Evolutionary conservation across 345 rosid genomes (phyloP), one percentile per base, ranked within the genome.

Genomic region (Fremontodendron californicum): DNA sequence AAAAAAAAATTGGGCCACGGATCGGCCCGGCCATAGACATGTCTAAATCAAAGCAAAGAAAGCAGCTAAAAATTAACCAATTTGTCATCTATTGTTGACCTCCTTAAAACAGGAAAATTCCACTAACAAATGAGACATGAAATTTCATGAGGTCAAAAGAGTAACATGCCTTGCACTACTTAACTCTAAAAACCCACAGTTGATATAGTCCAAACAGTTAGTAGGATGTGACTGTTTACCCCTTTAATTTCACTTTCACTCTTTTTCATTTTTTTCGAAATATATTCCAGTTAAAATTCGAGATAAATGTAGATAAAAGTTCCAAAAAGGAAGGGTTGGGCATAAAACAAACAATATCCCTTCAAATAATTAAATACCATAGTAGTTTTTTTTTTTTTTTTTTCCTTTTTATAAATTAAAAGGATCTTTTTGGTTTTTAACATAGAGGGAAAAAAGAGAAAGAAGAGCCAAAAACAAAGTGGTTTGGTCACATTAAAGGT

Each of bases 81-180:
- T 52, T 80, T 81, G 87, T 82, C 84, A 74, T 78, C 68, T 78
- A 73, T 58, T 71, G 83, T 78, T 78, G 89, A 82, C 84, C 81
- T 71, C 75, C 31, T 25, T 7, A 37, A 21, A 62, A 72, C 71
- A 78, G 82, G 65, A 75, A 75, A 81, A 69, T 76, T 70, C 78
- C 82, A 75, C 82, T 73, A 61, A 11, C 61, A 52, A 49, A 2
- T 9, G 33, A 78, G 75, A 62, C 42, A 60, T 66, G 82, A 73
- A 54, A 49, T 54, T 49, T 77, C 55, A 62, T 77, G 37, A 79
- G 76, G 83, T 76, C 51, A 75, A 83, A 73, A 40, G 18, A 55
- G 82, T 74, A 77, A 69, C 74, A 84, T 73, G 57, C 40, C 25
- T 52, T 73, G 76, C 77, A 43, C 78, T 43, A 71, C 58, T 35